Evolutionary conservation across 768 basidiomycete genomes (phyloP), one percentile per base, ranked within the genome.

Genomic region (Boletus speciosus): DNA sequence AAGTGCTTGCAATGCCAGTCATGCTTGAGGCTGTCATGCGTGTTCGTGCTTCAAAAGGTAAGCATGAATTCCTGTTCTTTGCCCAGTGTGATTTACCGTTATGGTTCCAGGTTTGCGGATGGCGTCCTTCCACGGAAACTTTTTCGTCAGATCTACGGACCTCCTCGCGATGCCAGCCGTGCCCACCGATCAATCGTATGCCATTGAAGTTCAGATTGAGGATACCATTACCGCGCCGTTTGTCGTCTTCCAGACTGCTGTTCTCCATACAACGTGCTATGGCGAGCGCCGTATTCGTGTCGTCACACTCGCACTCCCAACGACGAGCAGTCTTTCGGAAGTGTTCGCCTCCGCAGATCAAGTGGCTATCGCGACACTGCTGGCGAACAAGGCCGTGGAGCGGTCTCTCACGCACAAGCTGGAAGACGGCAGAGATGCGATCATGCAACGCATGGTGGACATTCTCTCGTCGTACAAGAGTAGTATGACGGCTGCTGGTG

Each of bases 101-200:
- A 31, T n/a, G 11, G 50, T 32, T 51, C 2, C 56, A 88, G 89
- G 95, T 57, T 75, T 98, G 42, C 88, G 94, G 47, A 93, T 98
- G 93, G 86, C 94, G 7, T 90, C 92, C 1, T 98, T 96, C 89
- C 93, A 98, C 63, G 96, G 96, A 57, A 98, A 98, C 76, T 97
- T 98, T 78, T 98, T 98, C 67, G 93, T 97, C 52, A 87, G 96
- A 49, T 97, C 94, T 23, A 98, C 96, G 21, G 96, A 98, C 72
- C 81, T 98, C 5, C 81, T 98, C 35, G 93, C 96, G 4, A 90
- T 98, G 81, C 94, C 96, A 2, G 88, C 93, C 8, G 95, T 98
- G n/a, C 93, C 96, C 15, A 85, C 90, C 63, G 94, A 98, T 64
- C 91, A 97, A 69, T 93, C 90, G 16, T 98, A 98, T 69, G 88